Conservation (phyloP, 1,284 basidiomycete genomes). For the Naganishia cerealis region DNA sequence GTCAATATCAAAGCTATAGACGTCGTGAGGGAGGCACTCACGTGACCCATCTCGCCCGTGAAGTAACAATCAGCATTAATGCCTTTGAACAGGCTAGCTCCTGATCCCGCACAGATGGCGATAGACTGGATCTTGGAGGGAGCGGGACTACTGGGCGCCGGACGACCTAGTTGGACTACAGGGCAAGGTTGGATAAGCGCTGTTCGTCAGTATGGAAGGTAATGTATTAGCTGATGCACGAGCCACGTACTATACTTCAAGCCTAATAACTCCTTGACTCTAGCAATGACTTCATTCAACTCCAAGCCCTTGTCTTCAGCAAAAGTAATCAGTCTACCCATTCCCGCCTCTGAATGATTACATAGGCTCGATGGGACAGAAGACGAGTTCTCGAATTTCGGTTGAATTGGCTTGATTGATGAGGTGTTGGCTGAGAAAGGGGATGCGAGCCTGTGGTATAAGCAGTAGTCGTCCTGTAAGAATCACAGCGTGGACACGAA, state of each 20-base stretch:
- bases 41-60: conserved; percentile 89
- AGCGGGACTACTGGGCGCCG: conserved; percentile 41
- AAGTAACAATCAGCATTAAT: conserved; percentile 76
- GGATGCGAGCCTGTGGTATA: conserved; percentile 45
- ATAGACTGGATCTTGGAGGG: conserved; percentile 54
- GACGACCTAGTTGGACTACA: conserved; percentile 73
- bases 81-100: conserved; percentile 69
- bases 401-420: conserved; percentile 29
- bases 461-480: not conserved
- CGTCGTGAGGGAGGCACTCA: conserved; percentile 53
- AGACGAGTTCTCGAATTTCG: conserved; percentile 37
- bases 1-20: not conserved
- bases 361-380: conserved; percentile 34
- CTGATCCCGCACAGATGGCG: conserved; percentile 82
- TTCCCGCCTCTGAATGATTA: conserved; percentile 58
- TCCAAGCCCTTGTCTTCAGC: conserved; percentile 35
- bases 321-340: conserved; percentile 68
- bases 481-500: not conserved
- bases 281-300: conserved; percentile 62
- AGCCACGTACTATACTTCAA: conserved; percentile 63
- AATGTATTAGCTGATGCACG: not conserved
- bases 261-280: conserved; percentile 69
- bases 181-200: not conserved
- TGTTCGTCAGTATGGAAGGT: no score
- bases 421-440: conserved; percentile 38